Base-by-base conservation (phyloP, 805 yeast genomes). In the Metschnikowia continentalis region DNA sequence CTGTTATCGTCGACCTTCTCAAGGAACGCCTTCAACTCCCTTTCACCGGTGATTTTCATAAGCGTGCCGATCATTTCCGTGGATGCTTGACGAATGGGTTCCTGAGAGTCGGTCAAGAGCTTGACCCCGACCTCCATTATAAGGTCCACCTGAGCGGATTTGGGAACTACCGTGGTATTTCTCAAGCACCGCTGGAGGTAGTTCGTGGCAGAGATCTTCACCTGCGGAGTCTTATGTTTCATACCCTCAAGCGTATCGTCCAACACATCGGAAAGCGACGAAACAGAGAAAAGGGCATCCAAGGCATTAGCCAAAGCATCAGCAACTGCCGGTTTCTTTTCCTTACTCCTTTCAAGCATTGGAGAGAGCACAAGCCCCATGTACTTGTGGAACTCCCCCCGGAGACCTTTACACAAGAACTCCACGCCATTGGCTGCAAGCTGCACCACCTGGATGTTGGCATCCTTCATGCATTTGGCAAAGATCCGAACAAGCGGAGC, bases 391-490 rank as follows among this genome's bases (percentile, higher is more conserved):
- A 88, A 89, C 5, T 70, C 72, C 1, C 65, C 57, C 49, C 83
- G 75, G 43, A 94, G 71, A 1, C 96, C 96, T 32, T 75, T 76
- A 1, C 89, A 87, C 33, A 92, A 64, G 32, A 67, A 67, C 49
- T 77, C 81, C 17, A 84, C 69, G 42, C 86, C 81, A 50, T 81
- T 81, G 1, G 96, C 86, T 0, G 97, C 89, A 32, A 85, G 61
- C 14, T 87, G 84, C 0, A 88, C 96, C 13, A 88, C 96, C 68
- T 86, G 90, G 48, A 90, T 78, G 64, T 94, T 94, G 5, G 91
- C 95, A 69, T 94, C 99, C 61, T 83, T 89, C 62, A 90, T 75
- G 54, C 90, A 80, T 57, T 82, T 84, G n/a, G 84, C 80, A 56
- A 90, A 74, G 1, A 76, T 65, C 49, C 83, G 70, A n/a, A 84